A percentile compares a stretch with the other conserved stretches of the same genome.
phyloP scores from a whole-genome alignment of 768 basidiomycete genomes.

The Russula olivacea region DNA sequence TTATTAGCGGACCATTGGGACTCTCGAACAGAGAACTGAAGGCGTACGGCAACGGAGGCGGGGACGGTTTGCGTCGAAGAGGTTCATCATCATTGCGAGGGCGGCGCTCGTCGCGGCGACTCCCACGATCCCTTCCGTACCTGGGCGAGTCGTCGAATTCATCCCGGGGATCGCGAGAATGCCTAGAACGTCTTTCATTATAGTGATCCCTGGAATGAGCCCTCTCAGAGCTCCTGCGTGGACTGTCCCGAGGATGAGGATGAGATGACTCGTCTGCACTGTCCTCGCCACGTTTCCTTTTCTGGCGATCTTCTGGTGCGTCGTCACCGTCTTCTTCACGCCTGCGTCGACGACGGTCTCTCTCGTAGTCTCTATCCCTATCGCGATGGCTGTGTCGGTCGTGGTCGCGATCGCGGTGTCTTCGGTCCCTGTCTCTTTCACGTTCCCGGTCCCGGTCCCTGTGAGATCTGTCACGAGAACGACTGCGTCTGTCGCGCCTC shows the following conservation, averaged over 20 bases:
- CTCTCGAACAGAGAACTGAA: conserved; percentile 15
- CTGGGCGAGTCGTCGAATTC: conserved; percentile 55
- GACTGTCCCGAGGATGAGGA: conserved; percentile 47
- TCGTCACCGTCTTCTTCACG: conserved; percentile 59
- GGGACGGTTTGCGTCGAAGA: conserved; percentile 26
- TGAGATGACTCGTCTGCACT: conserved; percentile 41
- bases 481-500: conserved; percentile 39
- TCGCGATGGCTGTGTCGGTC: conserved; percentile 50
- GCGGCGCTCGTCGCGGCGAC: conserved; percentile 37
- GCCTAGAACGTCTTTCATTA: conserved; percentile 40
- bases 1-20: conserved; percentile 3
- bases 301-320: conserved; percentile 47
- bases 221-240: conserved; percentile 41
- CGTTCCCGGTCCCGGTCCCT: conserved; percentile 47
- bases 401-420: conserved; percentile 44
- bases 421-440: conserved; percentile 40
- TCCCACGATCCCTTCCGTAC: conserved; percentile 38
- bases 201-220: conserved; percentile 49
- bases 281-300: conserved; percentile 60
- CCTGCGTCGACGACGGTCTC: conserved; percentile 59
- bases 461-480: conserved; percentile 36
- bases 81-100: conserved; percentile 41
- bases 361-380: conserved; percentile 42
- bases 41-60: conserved; percentile 43
- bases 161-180: conserved; percentile 49